Evolutionary conservation across 192 early-diverging fungal genomes (phyloP), one percentile per base, ranked within the genome.

Genomic region (Entomortierella beljakovae): DNA sequence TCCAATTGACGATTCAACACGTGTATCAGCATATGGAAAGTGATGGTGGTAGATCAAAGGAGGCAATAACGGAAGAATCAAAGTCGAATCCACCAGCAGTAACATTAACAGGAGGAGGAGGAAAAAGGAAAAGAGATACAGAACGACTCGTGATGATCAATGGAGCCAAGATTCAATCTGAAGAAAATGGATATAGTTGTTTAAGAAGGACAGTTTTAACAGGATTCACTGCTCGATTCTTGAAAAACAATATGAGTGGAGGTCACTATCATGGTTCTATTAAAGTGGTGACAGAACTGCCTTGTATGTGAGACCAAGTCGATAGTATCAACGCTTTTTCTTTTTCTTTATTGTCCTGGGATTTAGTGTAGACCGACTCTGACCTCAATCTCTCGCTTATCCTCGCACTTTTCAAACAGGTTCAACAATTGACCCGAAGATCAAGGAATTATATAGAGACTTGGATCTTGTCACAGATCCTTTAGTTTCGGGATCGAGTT

Each of bases 151-250:
- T 70, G 28, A 29, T 76, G 15, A 57, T 74, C 25, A 57, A 76
- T 62, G 72, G 72, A 23, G 3, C 32, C 16, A 67, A 26, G 3
- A 28, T 51, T 16, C 53, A 68, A 29, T 16, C 59, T 35, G 72
- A 68, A 13, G 64, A 76, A 33, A 76, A 52, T 51, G 58, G 43
- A 11, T 76, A 42, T 43, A 40, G 64, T 37, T n/a, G 40, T 33
- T 28, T 76, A 11, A 40, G 72, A 33, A 33, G 72, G 26, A 57
- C 46, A 6, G 46, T 63, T 3, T 42, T 76, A 32, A 43, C 53
- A 8, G 64, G 72, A 29, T 67, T 64, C 42, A 29, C 62, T 0
- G 64, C 72, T 15, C 35, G 72, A 3, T 23, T 76, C 13, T 38
- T 76, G 40, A 48, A 7, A 28, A 16, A 26, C 9, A 10, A 11